A percentile compares a stretch with the other conserved stretches of the same genome.
Evolutionary conservation across 2,329 filamentous ascomycete genomes (phyloP).

Genomic region (Xylaria sp.): DNA sequence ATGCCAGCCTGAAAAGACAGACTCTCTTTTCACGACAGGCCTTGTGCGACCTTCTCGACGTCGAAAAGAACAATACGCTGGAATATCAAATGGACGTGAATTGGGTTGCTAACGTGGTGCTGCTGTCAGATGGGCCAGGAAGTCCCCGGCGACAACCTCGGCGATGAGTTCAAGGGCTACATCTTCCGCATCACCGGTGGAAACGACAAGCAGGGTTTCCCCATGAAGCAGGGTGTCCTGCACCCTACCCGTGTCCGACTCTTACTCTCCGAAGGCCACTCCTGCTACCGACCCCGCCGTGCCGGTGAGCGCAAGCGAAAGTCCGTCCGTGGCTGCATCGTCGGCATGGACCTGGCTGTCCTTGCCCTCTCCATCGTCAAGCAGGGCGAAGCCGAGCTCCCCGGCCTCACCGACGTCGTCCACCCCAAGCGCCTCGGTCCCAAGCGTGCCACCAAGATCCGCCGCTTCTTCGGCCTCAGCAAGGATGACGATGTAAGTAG

Average conservation of each 20-base stretch:
- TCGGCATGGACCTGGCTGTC: constrained; percentile 93
- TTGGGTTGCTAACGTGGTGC: constrained; percentile 51
- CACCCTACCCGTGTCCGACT: constrained; percentile 98
- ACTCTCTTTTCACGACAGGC: neutral
- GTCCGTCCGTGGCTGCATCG: constrained; percentile 98
- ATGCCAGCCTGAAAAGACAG: constrained; percentile 49
- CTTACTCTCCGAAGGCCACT: constrained; percentile 95
- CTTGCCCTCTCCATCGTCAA: constrained; percentile 96
- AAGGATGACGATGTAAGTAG: constrained; percentile 99
- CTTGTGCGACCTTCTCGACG: constrained; percentile 27
- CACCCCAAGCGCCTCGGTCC: constrained; percentile 99
- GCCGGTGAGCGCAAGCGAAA: constrained; percentile 99
- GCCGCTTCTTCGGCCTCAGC: constrained; percentile 99
- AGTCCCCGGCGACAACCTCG: constrained; percentile 92
- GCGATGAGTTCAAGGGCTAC: constrained; percentile 99
- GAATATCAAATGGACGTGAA: neutral
- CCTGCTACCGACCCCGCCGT: constrained; percentile 98
- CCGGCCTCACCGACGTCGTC: constrained; percentile 96
- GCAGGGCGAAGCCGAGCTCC: constrained; percentile 94
- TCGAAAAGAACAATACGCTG: constrained; percentile 19
- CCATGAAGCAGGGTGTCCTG: constrained; percentile 99
- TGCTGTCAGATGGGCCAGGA: constrained; percentile 81
- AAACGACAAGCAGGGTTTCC: constrained; percentile 99
- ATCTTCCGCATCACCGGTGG: constrained; percentile 99
- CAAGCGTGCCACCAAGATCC: constrained; percentile 99